phyloP scores from a whole-genome alignment of 2,329 filamentous ascomycete species.

The Dactylellina haptotyla region DNA sequence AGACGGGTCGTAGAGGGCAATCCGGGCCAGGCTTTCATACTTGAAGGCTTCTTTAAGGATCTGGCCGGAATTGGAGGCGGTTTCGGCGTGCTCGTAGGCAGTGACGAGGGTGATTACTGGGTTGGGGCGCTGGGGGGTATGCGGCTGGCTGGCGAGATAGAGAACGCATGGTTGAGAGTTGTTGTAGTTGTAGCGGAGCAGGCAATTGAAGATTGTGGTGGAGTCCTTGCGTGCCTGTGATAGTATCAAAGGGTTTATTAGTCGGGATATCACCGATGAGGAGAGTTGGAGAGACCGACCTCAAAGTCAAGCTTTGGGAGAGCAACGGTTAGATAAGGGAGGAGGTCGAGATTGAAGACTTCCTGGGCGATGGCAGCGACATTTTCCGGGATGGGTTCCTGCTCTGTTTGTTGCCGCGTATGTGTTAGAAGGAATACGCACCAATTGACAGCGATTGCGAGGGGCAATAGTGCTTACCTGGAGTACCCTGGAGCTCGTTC shows the following conservation, averaged over 20 bases:
- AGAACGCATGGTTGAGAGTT: slow-evolving; percentile 73
- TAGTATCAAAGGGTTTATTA: slow-evolving; percentile 77
- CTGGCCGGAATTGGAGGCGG: slow-evolving; percentile 58
- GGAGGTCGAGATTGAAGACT: slow-evolving; percentile 87
- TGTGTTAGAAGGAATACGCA: slow-evolving; percentile 10
- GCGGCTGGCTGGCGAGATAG: slow-evolving; percentile 61
- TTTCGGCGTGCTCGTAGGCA: slow-evolving; percentile 57
- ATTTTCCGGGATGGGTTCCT: slow-evolving; percentile 85
- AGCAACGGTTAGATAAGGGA: slow-evolving; percentile 82
- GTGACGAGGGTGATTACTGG: slow-evolving; percentile 57
- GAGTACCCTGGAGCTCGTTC: slow-evolving; percentile 88
- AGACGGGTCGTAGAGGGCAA: slow-evolving; percentile 93
- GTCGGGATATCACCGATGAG: background rate
- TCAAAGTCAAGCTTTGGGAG: slow-evolving; percentile 92
- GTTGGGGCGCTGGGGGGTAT: slow-evolving; percentile 57
- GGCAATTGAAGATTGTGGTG: slow-evolving; percentile 57
- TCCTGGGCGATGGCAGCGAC: slow-evolving; percentile 85
- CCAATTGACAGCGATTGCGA: slow-evolving; percentile 30
- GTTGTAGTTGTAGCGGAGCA: slow-evolving; percentile 87
- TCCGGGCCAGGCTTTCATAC: slow-evolving; percentile 86
- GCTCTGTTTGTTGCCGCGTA: slow-evolving; percentile 73
- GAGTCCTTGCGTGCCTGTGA: slow-evolving; percentile 58
- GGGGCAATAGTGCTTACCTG: slow-evolving; percentile 69
- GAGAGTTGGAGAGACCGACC: slow-evolving; percentile 54
- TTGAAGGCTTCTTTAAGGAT: slow-evolving; percentile 69